These are phyloP conservation scores for Alternaria solani DNA, from an alignment of 2,329 filamentous ascomycete species.

Conservation along the genomic window DNA sequence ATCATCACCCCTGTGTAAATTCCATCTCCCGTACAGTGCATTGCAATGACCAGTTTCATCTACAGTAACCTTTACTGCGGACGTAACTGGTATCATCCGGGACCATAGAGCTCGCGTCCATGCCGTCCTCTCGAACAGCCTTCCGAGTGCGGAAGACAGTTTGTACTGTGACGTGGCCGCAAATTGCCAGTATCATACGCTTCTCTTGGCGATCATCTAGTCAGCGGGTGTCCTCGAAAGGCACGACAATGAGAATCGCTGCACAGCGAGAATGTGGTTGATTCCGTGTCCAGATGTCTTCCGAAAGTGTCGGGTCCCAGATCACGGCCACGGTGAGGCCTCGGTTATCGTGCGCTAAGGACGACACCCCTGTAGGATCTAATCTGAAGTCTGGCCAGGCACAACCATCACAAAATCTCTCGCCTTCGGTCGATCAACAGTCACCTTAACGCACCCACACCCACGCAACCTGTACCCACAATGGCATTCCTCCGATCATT, in stretches of 20 bases:
- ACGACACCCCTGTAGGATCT: neutral
- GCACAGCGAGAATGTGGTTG: neutral
- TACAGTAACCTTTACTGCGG: too few species aligned
- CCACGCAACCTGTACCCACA: conserved; percentile 13
- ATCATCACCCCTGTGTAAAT: neutral
- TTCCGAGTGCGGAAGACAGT: too few species aligned
- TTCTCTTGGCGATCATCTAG: too few species aligned
- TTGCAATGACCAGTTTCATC: neutral
- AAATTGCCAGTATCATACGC: too few species aligned
- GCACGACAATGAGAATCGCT: too few species aligned
- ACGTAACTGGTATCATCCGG: too few species aligned
- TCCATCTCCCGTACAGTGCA: neutral
- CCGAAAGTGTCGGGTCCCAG: neutral
- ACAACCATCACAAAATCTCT: conserved; percentile 8
- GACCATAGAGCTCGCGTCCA: too few species aligned
- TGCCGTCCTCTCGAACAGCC: too few species aligned
- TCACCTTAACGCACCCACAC: conserved; percentile 9
- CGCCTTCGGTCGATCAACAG: conserved; percentile 7
- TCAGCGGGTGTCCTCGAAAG: too few species aligned
- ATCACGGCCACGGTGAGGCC: neutral
- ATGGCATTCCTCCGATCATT: conserved; percentile 42
- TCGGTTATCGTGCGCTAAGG: conserved; percentile 2
- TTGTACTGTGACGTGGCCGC: too few species aligned
- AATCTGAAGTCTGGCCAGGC: neutral
- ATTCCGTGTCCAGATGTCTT: neutral